Base-by-base conservation (phyloP, 2,329 filamentous ascomycete species). In the Pyrenochaeta sp. region DNA sequence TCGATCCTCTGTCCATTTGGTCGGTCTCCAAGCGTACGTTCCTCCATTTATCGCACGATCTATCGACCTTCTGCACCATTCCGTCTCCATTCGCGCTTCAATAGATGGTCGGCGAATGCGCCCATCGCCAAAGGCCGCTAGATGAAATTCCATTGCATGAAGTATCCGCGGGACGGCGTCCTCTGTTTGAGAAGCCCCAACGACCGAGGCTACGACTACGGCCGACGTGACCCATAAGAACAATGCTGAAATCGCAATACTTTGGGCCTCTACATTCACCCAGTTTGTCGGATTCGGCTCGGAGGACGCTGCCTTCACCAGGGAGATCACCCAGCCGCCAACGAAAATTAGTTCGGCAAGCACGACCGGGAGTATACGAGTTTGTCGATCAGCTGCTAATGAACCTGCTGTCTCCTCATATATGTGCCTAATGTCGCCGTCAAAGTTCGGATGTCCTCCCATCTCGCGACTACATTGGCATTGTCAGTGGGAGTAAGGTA, bases 161-260 rank as follows among this genome's bases (percentile, higher is more conserved):
- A 68, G 46, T 6, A 68, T 40, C 32, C 63, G 53, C 1, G 63
- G 65, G 34, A 66, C 59, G 4, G 65, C 60, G 5, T 55, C 55
- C 43, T 64, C 63, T 7, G 61, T 68, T 44, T 68, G 65, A 6
- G 61, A 63, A 25, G 56, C 59, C 25, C 63, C 63, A 30, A 66
- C 65, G 8, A 68, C 37, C 10, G 53, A 59, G 15, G 55, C 63
- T 8, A 65, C 28, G 1, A 62, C 52, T 2, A 68, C 61, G 2
- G 59, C 52, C 2, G 61, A 63, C 1, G 65, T 66, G 8, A 68
- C 57, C 63, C 63, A 68, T 2, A 68, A 53, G 28, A 63, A 68
- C n/a, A 66, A 34, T n/a, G 57, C 61, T 46, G 59, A 63, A 34
- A 66, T 61, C 5, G 63, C 61, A 10, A 68, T 50, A 15, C 56